Percentiles rank a stretch among this genome's conserved stretches.
These are phyloP conservation scores for Cercospora sojina DNA, from an alignment of 2,329 filamentous ascomycete species.

Conservation along the genomic window DNA sequence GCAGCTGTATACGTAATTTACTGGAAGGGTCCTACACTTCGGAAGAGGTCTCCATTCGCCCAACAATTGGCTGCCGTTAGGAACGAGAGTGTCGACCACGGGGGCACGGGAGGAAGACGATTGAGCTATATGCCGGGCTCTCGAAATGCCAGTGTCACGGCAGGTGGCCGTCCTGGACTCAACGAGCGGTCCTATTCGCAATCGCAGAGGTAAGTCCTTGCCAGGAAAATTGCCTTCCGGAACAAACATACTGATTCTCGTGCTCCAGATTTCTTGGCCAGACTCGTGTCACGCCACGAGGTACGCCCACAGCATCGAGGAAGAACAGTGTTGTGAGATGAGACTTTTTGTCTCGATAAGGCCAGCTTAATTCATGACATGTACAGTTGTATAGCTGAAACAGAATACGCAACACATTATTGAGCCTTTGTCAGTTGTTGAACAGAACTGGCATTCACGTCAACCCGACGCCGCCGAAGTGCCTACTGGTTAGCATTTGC, in stretches of 20 bases:
- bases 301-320: slow-evolving; percentile 31
- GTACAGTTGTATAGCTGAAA: background rate
- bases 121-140: slow-evolving; percentile 26
- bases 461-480: background rate
- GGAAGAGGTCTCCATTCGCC: slow-evolving; percentile 54
- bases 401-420: background rate
- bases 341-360: background rate
- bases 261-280: slow-evolving; percentile 32
- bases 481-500: background rate
- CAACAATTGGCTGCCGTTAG: slow-evolving; percentile 41
- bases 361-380: background rate
- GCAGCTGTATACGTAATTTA: slow-evolving; percentile 59
- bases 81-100: slow-evolving; percentile 27
- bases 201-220: slow-evolving; percentile 21
- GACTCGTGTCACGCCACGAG: slow-evolving; percentile 30
- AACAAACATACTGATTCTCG: background rate
- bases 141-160: slow-evolving; percentile 21
- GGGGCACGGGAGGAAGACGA: slow-evolving; percentile 26
- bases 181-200: slow-evolving; percentile 32
- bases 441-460: too few species aligned
- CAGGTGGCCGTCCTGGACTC: slow-evolving; percentile 23
- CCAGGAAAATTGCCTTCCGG: background rate
- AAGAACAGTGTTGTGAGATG: slow-evolving; percentile 27
- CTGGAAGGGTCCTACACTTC: slow-evolving; percentile 55
- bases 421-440: too few species aligned